Evolutionary conservation across 768 basidiomycete species (phyloP), one percentile per base, ranked within the genome.

Genomic region (Candolleomyces aberdarensis): DNA sequence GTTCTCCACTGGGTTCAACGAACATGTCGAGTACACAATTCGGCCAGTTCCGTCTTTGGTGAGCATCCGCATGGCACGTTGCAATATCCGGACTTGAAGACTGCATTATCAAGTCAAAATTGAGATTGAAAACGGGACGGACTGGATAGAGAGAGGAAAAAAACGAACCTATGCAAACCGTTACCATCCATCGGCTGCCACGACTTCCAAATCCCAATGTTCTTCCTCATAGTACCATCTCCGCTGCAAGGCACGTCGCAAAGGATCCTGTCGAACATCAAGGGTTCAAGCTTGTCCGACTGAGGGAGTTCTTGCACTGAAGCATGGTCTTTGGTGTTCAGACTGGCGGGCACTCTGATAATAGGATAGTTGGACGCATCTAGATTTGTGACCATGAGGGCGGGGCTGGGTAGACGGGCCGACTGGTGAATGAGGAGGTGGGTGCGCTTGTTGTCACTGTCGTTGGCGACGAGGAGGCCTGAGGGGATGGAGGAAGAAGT

Each of bases 241-340:
- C 97, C 97, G 67, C 92, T 95, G 70, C 97, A 99, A 9, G 97
- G 97, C 9, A 99, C 97, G 71, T 98, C 97, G 54, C 94, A 96
- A 39, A 99, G 75, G 61, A 99, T 96, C 36, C 96, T 81, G 72
- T 98, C 96, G 67, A 97, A 99, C 60, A 88, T 73, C 55, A 99
- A 77, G 32, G 83, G 80, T 50, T 77, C 76, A 20, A 79, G 69
- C 26, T 72, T 75, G 19, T 68, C 71, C 56, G 75, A 63, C 64
- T 72, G 62, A 53, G 72, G 62, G 62, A 11, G 8, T 32, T 4
- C 5, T 32, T 32, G 32, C 32, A 32, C 32, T 7, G 36, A 36
- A 36, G 36, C 36, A 11, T 36, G 36, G 36, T 36, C 36, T 36
- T 36, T 36, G 36, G 36, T 11, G 36, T 36, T 36, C 2, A 36